Evolutionary conservation across 2,329 filamentous ascomycete genomes (phyloP), one percentile per base, ranked within the genome.

Genomic region (Hypoxylon sp.): DNA sequence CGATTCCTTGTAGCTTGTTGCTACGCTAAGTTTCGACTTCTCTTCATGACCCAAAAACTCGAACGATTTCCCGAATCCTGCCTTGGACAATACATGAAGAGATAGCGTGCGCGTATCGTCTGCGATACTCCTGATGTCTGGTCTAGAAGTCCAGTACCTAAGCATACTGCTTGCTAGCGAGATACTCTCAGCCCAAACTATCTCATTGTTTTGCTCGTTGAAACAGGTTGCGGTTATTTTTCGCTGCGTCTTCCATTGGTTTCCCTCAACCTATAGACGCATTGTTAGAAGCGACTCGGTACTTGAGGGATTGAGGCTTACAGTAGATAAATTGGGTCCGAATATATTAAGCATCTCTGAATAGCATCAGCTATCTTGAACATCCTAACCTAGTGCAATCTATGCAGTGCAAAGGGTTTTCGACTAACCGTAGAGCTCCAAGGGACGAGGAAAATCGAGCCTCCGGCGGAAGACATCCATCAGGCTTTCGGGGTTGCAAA

Each of bases 231-330:
- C 66, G 3, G 66, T 27, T 0, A 60, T 47, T 30, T 63, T 68
- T 0, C 66, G 62, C 16, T 69, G 67, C 3, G 64, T 64, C 17
- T 62, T 47, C 66, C 66, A 68, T 11, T 67, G 62, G 3, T 65
- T n/a, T n/a, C n/a, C n/a, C n/a, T n/a, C n/a, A n/a, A n/a, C n/a
- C n/a, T n/a, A n/a, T n/a, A n/a, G n/a, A n/a, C n/a, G n/a, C n/a
- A n/a, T n/a, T n/a, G n/a, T n/a, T n/a, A n/a, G n/a, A n/a, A n/a
- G 56, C 60, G 51, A 64, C 5, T 47, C 40, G 4, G 58, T 65
- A 0, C 63, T 69, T 1, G 60, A 67, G 12, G 68, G 54, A 32
- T 54, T 64, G 1, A 65, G 67, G 0, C 66, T 62, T 66, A 25
- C 29, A 7, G n/a, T 13, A 11, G 20, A 21, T 56, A 9, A 53